Percentiles rank a stretch among this genome's conserved stretches.
These are phyloP conservation scores for Kwoniella sp. DNA, from an alignment of 768 basidiomycete genomes.

Conservation along the genomic window DNA sequence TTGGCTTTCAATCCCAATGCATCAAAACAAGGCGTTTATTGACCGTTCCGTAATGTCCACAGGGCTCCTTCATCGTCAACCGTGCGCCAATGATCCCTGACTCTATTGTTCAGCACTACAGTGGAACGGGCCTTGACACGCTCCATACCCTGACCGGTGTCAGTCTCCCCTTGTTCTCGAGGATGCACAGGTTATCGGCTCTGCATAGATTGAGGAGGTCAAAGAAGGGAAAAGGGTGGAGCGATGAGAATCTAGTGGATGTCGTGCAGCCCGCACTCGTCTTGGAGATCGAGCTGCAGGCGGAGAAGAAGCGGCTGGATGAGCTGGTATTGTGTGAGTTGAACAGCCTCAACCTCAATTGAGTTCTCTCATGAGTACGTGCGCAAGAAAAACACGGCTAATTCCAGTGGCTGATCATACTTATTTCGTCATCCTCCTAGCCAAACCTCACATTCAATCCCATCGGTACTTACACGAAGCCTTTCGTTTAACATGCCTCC, in stretches of 20 bases:
- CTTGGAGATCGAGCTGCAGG: conserved; percentile 29
- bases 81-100: conserved; percentile 24
- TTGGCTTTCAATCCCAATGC: too few relatives aligned
- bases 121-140: conserved; percentile 23
- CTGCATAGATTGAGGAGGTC: conserved; percentile 28
- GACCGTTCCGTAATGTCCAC: not conserved
- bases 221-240: conserved; percentile 26
- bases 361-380: too few relatives aligned
- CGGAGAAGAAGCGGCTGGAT: conserved; percentile 35
- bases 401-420: too few relatives aligned
- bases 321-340: conserved; percentile 30
- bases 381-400: too few relatives aligned
- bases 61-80: conserved; percentile 34
- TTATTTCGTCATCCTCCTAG: conserved; percentile 8
- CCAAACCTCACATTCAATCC: conserved; percentile 32
- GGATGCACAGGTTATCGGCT: conserved; percentile 35
- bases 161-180: conserved; percentile 31
- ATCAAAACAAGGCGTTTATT: too few relatives aligned
- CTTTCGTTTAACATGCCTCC: conserved; percentile 36
- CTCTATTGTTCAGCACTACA: conserved; percentile 15
- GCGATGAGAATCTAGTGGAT: conserved; percentile 37
- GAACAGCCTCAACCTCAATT: too few relatives aligned
- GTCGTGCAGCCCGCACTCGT: conserved; percentile 27
- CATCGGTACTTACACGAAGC: conserved; percentile 49
- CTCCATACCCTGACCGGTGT: conserved; percentile 44